A percentile compares a stretch with the other conserved stretches of the same genome.
phyloP scores from a whole-genome alignment of 2,329 filamentous ascomycete genomes.

The Leptosphaerulina australis region DNA sequence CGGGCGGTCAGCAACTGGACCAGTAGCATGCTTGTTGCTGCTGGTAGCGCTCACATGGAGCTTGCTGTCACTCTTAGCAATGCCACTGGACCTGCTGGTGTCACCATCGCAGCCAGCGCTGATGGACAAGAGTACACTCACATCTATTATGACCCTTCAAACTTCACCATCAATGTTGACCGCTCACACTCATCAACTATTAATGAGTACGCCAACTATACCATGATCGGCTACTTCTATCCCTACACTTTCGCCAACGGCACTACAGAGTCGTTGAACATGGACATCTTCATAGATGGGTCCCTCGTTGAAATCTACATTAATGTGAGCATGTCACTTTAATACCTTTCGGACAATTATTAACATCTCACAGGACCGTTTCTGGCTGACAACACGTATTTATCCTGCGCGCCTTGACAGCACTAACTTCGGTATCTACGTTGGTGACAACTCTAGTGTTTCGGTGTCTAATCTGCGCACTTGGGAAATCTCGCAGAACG shows the following conservation, averaged over 20 bases:
- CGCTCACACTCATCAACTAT: conserved; percentile 53
- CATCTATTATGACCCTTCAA: conserved; percentile 54
- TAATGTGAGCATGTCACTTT: conserved; percentile 40
- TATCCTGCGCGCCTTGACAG: conserved; percentile 54
- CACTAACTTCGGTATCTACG: conserved; percentile 52
- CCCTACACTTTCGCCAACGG: conserved; percentile 50
- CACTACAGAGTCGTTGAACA: conserved; percentile 49
- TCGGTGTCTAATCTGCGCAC: conserved; percentile 45
- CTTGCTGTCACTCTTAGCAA: conserved; percentile 50
- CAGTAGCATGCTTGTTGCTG: conserved; percentile 33
- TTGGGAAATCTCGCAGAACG: conserved; percentile 50
- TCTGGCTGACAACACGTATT: conserved; percentile 52
- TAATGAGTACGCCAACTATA: conserved; percentile 51
- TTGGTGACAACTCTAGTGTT: conserved; percentile 46
- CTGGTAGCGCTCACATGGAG: conserved; percentile 50
- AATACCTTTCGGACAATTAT: not conserved
- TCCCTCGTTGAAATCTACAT: conserved; percentile 56
- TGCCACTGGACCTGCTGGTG: conserved; percentile 50
- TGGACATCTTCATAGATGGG: conserved; percentile 57
- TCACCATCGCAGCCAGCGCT: conserved; percentile 53
- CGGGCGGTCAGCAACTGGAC: conserved; percentile 24
- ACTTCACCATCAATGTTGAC: conserved; percentile 55
- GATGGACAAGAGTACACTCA: conserved; percentile 53
- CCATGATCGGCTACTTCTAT: conserved; percentile 55
- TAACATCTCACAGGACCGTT: conserved; percentile 41